Percentiles rank a stretch among this genome's conserved stretches.
Conservation (phyloP, 352 stramenopile species). For the Pythium oligandrum region DNA sequence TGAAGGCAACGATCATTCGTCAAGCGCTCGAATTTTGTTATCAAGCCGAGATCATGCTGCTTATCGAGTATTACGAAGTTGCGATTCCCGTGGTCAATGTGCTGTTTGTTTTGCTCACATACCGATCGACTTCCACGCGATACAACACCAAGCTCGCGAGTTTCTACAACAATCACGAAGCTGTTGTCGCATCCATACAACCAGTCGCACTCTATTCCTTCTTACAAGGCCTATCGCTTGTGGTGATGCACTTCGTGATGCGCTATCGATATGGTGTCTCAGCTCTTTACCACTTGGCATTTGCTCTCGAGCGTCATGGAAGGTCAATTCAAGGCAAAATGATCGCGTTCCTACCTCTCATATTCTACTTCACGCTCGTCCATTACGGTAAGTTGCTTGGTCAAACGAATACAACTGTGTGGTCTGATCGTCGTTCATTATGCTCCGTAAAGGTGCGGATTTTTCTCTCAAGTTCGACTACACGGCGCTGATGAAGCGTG, state of each 20-base stretch:
- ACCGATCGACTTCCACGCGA: slow-evolving; percentile 5
- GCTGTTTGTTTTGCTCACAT: slow-evolving; percentile 9
- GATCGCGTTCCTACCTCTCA: slow-evolving; percentile 16
- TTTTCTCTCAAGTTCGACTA: slow-evolving; percentile 10
- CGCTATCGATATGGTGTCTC: slow-evolving; percentile 14
- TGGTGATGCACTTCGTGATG: slow-evolving; percentile 18
- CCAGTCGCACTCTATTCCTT: slow-evolving; percentile 12
- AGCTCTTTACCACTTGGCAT: slow-evolving; percentile 17
- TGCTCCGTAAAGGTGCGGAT: slow-evolving; percentile 2
- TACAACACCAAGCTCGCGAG: slow-evolving; percentile 17
- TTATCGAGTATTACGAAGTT: slow-evolving; percentile 20
- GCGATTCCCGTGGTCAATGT: slow-evolving; percentile 10
- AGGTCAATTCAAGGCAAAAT: slow-evolving; percentile 18
- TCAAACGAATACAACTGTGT: too few relatives aligned
- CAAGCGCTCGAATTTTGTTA: slow-evolving; percentile 11
- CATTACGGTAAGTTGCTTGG: slow-evolving; percentile 8
- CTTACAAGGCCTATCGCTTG: slow-evolving; percentile 12
- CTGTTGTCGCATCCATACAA: not conserved
- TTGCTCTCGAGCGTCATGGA: slow-evolving; percentile 15
- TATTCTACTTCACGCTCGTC: slow-evolving; percentile 10
- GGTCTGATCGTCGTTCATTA: too few relatives aligned
- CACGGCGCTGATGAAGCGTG: not conserved
- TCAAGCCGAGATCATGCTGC: slow-evolving; percentile 2
- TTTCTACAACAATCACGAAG: not conserved
- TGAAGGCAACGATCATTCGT: too few relatives aligned